Conservation (phyloP, 352 stramenopile species). For the Hyphochytrium catenoides region DNA sequence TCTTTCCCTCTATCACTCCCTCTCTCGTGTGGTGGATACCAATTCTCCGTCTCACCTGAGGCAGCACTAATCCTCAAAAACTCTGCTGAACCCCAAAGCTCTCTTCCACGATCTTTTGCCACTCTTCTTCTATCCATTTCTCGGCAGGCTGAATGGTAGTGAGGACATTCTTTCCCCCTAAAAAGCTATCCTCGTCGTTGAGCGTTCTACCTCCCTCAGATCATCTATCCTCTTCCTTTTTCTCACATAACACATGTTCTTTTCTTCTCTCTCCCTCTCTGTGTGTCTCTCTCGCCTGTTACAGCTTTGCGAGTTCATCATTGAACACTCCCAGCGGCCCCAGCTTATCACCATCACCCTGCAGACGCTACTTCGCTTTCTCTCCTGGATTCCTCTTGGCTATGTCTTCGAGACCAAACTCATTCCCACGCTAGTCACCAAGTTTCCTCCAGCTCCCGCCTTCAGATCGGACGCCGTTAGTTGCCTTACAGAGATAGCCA, state of each 20-base stretch:
- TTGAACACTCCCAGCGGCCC: conserved; percentile 76
- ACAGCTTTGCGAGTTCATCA: conserved; percentile 90
- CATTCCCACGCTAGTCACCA: conserved; percentile 82
- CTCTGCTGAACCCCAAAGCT: no score
- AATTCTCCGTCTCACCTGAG: no score
- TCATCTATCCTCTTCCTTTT: not conserved
- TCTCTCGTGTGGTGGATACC: no score
- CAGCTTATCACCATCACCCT: conserved; percentile 85
- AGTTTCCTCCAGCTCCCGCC: conserved; percentile 77
- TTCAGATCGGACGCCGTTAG: conserved; percentile 94
- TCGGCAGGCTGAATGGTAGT: no score
- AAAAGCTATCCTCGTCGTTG: not conserved
- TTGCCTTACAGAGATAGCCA: conserved; percentile 93
- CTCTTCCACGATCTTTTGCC: no score
- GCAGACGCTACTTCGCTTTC: conserved; percentile 86
- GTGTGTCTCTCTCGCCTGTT: conserved; percentile 4
- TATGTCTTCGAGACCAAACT: conserved; percentile 96
- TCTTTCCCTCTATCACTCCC: conserved; percentile 5
- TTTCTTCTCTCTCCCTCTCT: conserved; percentile 4
- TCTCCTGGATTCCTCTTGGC: conserved; percentile 93
- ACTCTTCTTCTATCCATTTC: no score
- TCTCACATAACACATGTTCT: conserved; percentile 4
- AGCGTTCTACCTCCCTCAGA: not conserved
- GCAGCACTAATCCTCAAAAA: no score
- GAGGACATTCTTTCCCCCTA: no score